Conservation (phyloP, 192 early-diverging fungal genomes). For the Mortierella hygrophila region DNA sequence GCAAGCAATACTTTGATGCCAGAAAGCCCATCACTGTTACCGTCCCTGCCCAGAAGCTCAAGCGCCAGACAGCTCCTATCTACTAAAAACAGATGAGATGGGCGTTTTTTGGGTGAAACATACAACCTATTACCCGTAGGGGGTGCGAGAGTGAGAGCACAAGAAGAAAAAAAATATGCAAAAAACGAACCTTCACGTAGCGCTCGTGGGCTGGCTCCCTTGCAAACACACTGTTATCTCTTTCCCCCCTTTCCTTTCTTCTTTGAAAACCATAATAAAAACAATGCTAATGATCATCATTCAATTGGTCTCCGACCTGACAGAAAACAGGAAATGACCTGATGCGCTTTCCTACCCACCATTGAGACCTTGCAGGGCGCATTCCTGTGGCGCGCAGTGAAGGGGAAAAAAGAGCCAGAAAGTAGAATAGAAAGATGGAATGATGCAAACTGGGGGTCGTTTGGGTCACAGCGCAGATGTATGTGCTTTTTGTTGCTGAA, state of each 20-base stretch:
- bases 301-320: background rate
- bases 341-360: too few species aligned
- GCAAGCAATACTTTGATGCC: conserved; percentile 57
- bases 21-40: conserved; percentile 60
- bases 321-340: background rate
- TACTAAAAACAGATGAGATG: conserved; percentile 13
- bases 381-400: background rate
- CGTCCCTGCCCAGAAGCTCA: conserved; percentile 37
- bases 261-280: background rate
- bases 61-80: conserved; percentile 29
- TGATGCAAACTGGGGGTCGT: background rate
- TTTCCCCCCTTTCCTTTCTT: background rate
- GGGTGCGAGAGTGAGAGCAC: background rate
- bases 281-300: background rate
- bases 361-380: too few species aligned
- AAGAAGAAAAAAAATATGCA: background rate
- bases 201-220: conserved; percentile 10
- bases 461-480: conserved; percentile 1
- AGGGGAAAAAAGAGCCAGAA: background rate
- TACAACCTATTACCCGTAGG: background rate
- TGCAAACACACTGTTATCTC: background rate
- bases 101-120: conserved; percentile 7
- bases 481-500: background rate
- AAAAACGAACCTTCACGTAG: conserved; percentile 12
- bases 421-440: background rate